Evolutionary conservation across 2,329 filamentous ascomycete species (phyloP).

Genomic region (Trichoderma aggressivum): DNA sequence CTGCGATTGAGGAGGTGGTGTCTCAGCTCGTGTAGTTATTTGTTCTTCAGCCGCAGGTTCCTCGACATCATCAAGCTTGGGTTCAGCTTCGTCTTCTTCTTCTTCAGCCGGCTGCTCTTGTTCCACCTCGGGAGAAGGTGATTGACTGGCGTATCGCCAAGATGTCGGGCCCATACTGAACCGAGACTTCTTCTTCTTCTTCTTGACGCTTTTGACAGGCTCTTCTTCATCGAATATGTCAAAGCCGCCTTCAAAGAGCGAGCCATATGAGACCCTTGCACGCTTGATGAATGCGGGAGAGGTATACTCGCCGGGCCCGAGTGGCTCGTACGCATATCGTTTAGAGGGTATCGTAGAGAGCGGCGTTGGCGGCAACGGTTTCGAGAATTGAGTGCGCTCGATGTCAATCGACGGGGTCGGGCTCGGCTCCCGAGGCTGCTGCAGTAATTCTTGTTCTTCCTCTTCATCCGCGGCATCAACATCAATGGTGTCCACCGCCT

Average conservation of each 20-base stretch:
- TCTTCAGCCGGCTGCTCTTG: constrained; percentile 32
- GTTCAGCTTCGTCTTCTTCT: constrained; percentile 18
- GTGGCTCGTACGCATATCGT: constrained; percentile 32
- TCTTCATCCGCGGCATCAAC: constrained; percentile 40
- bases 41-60: constrained; percentile 19
- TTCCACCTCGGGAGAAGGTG: constrained; percentile 64
- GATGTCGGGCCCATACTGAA: constrained; percentile 63
- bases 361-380: constrained; percentile 13
- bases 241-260: constrained; percentile 59
- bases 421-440: not conserved
- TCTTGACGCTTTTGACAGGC: constrained; percentile 52
- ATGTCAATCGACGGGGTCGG: not conserved
- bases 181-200: constrained; percentile 70
- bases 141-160: constrained; percentile 73
- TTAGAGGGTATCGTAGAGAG: constrained; percentile 29
- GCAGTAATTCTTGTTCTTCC: constrained; percentile 17
- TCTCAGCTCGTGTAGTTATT: not conserved
- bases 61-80: constrained; percentile 10
- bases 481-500: constrained; percentile 48
- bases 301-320: constrained; percentile 55
- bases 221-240: constrained; percentile 62
- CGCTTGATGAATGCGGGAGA: constrained; percentile 80
- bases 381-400: not conserved
- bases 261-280: constrained; percentile 65
- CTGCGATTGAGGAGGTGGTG: constrained; percentile 22